Evolutionary conservation across 2,329 filamentous ascomycete genomes (phyloP).

Genomic region (Tetracladium maxilliforme): DNA sequence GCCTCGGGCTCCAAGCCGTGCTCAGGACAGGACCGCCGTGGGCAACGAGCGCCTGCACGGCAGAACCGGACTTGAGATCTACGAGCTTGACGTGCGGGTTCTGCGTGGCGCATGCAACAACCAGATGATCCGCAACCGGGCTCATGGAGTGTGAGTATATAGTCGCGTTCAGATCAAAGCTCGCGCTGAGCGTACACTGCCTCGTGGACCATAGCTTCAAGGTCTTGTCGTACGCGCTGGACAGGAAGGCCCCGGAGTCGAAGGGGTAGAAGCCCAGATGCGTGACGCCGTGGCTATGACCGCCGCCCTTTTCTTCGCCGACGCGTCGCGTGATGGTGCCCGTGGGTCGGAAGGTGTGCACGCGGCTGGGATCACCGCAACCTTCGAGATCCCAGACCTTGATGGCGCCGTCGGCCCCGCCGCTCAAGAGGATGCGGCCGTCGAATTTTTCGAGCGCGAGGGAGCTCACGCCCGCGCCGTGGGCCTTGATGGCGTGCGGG

Average conservation of each 20-base stretch:
- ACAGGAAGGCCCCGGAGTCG: constrained; percentile 61
- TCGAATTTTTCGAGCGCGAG: constrained; percentile 73
- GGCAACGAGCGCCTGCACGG: constrained; percentile 55
- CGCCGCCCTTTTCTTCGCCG: constrained; percentile 16
- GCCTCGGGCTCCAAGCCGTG: constrained; percentile 67
- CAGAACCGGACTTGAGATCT: constrained; percentile 70
- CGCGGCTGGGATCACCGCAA: constrained; percentile 24
- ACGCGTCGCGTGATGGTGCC: constrained; percentile 28
- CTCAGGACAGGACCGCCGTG: constrained; percentile 54
- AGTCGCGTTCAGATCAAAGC: constrained; percentile 53
- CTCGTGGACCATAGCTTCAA: constrained; percentile 63
- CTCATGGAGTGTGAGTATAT: constrained; percentile 70
- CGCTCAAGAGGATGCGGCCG: constrained; percentile 66
- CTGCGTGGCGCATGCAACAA: constrained; percentile 81
- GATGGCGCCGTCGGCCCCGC: constrained; percentile 72
- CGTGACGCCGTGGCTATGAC: constrained; percentile 60
- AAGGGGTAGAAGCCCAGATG: constrained; percentile 68
- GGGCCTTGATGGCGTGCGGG: constrained; percentile 34
- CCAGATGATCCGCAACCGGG: constrained; percentile 52
- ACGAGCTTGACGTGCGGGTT: constrained; percentile 73
- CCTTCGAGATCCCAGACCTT: constrained; percentile 77
- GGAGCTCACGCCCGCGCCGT: constrained; percentile 65
- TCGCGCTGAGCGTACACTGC: constrained; percentile 42
- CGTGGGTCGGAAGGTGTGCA: constrained; percentile 37
- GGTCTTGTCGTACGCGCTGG: constrained; percentile 64